Conservation (phyloP, 2,329 filamentous ascomycete genomes). For the Emergomyces orientalis region DNA sequence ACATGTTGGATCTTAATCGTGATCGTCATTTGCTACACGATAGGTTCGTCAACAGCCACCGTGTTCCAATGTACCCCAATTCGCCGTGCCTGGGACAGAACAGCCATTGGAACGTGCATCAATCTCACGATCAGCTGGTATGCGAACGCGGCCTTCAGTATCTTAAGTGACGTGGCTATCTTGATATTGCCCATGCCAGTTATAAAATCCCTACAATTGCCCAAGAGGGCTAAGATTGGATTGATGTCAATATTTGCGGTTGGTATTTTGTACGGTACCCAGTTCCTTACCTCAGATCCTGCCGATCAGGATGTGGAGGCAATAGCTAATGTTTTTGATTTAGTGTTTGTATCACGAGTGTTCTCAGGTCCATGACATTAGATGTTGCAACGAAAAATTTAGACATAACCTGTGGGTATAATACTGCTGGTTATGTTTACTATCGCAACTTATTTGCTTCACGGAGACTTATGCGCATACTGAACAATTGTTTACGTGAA, state of each 20-base stretch:
- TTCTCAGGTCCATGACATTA: constrained; percentile 28
- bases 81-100: constrained; percentile 39
- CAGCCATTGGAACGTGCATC: constrained; percentile 38
- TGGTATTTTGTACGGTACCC: constrained; percentile 27
- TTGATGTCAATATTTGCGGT: constrained; percentile 35
- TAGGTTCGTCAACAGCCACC: constrained; percentile 39
- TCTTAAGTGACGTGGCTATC: constrained; percentile 29
- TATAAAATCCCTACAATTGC: constrained; percentile 24
- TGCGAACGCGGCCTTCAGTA: constrained; percentile 36
- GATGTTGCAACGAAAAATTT: background rate
- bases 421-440: background rate
- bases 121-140: constrained; percentile 42
- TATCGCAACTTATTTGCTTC: background rate
- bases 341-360: constrained; percentile 24
- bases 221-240: constrained; percentile 40
- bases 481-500: background rate
- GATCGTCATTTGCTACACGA: constrained; percentile 39
- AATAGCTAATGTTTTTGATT: background rate
- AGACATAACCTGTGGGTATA: background rate
- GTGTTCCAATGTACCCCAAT: constrained; percentile 46
- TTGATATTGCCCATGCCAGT: constrained; percentile 27
- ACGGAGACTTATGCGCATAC: background rate
- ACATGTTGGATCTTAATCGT: constrained; percentile 36
- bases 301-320: background rate
- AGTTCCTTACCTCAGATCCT: background rate